Evolutionary conservation across 306 rosid genomes (phyloP).

Genomic region (Oemleria cerasiformis): DNA sequence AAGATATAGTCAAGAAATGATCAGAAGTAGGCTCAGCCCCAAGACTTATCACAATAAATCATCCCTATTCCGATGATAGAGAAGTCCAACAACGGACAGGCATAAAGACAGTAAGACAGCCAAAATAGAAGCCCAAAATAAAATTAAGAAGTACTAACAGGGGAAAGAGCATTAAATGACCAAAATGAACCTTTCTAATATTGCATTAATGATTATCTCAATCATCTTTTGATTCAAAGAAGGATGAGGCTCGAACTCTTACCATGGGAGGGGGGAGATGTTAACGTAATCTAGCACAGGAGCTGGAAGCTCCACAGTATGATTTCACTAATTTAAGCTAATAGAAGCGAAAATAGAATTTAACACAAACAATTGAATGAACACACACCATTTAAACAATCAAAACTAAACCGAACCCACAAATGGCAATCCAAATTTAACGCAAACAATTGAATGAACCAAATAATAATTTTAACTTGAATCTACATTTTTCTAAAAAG

Average conservation of each 20-base stretch:
- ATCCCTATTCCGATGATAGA: background rate
- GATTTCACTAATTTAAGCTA: background rate
- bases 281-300: no score
- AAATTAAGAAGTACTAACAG: background rate
- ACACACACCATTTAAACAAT: background rate
- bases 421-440: background rate
- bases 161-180: background rate
- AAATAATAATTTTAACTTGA: no score
- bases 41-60: background rate
- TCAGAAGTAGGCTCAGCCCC: no score
- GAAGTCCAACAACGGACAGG: background rate
- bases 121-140: background rate
- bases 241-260: background rate
- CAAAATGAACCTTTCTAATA: background rate
- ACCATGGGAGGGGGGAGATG: background rate
- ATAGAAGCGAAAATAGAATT: background rate
- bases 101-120: background rate
- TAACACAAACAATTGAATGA: background rate
- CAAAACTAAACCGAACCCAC: background rate
- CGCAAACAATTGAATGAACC: background rate
- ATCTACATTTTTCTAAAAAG: background rate
- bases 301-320: no score
- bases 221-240: background rate
- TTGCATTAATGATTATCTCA: background rate
- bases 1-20: no score